Percentiles rank a stretch among this genome's conserved stretches.
These are phyloP conservation scores for Neofusicoccum sp. DNA, from an alignment of 2,329 filamentous ascomycete genomes.

Conservation along the genomic window DNA sequence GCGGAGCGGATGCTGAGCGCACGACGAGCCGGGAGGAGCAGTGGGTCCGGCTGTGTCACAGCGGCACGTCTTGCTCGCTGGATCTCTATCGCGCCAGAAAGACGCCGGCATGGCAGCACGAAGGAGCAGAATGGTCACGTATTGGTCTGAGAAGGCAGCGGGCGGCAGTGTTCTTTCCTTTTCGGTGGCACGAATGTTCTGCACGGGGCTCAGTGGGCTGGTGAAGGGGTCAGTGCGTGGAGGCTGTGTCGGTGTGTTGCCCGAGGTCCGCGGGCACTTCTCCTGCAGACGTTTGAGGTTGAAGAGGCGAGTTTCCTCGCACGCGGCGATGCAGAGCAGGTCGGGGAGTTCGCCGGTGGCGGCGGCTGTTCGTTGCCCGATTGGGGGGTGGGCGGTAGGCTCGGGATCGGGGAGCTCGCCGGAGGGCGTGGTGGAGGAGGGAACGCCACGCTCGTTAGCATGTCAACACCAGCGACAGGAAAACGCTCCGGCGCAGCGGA, in stretches of 20 bases:
- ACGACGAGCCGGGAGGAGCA: no score
- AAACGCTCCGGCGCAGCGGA: neutral
- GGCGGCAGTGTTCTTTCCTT: no score
- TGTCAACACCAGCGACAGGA: neutral
- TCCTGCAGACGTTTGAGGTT: constrained; percentile 7
- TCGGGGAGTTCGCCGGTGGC: constrained; percentile 6
- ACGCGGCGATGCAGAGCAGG: neutral
- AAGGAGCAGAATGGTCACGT: no score
- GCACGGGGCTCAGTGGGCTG: no score
- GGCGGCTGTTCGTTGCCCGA: neutral
- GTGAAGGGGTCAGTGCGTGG: no score
- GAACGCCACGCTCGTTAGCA: constrained; percentile 5
- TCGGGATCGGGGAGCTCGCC: constrained; percentile 10
- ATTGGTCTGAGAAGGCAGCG: no score
- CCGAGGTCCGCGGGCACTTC: neutral
- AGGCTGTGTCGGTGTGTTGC: neutral
- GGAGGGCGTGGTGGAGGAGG: neutral
- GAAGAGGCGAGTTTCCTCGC: neutral
- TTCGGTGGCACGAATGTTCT: no score
- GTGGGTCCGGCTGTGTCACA: no score
- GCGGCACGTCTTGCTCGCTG: no score
- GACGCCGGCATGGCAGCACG: no score
- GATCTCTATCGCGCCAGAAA: no score
- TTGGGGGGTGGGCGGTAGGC: neutral
- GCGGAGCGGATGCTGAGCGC: no score